Evolutionary conservation across 768 basidiomycete genomes (phyloP).

Genomic region (Psilocybe cubensis): DNA sequence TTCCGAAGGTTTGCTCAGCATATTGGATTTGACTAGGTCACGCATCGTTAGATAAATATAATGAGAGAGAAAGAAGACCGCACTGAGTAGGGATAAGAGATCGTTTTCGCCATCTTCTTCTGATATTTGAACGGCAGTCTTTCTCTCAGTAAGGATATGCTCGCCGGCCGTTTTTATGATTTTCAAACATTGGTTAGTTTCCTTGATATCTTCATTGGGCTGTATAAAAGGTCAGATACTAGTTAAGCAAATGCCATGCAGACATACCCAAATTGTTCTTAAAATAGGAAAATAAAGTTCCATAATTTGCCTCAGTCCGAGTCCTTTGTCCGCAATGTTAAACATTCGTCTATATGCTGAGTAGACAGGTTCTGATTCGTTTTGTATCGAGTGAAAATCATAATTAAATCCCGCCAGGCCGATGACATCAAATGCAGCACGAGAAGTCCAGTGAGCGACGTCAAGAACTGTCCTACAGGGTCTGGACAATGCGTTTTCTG

Average conservation of each 20-base stretch:
- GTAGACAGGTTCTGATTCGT: conserved; percentile 53
- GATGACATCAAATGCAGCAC: conserved; percentile 66
- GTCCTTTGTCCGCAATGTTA: conserved; percentile 47
- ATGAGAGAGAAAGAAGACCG: conserved; percentile 18
- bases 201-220: conserved; percentile 11
- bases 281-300: conserved; percentile 51
- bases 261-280: conserved; percentile 43
- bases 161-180: conserved; percentile 45
- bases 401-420: conserved; percentile 62
- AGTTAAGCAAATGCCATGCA: not conserved
- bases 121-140: conserved; percentile 37
- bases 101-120: conserved; percentile 41
- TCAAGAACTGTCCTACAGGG: conserved; percentile 39
- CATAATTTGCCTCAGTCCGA: conserved; percentile 41
- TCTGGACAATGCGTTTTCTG: not conserved
- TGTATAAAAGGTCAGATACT: not conserved
- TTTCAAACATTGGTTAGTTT: conserved; percentile 39
- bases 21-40: conserved; percentile 60
- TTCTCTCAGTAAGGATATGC: conserved; percentile 47
- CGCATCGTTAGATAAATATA: conserved; percentile 1
- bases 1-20: conserved; percentile 45
- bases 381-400: conserved; percentile 50
- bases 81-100: conserved; percentile 52
- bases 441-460: conserved; percentile 59
- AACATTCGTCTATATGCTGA: conserved; percentile 55